phyloP scores from a whole-genome alignment of 805 yeast species.

The Maudiozyma serrabonitensis region DNA sequence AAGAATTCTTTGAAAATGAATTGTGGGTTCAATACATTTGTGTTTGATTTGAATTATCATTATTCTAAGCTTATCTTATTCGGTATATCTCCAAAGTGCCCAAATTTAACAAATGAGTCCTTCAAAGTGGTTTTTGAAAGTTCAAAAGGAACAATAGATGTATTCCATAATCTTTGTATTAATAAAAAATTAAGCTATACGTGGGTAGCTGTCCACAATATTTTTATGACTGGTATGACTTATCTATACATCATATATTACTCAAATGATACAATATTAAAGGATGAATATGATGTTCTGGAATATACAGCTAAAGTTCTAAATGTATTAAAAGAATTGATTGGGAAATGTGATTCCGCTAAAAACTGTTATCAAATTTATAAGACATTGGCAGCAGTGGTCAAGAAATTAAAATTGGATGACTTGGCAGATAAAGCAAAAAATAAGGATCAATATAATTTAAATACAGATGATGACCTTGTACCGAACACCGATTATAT shows the following conservation, averaged over 20 bases:
- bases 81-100: constrained; percentile 68
- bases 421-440: not conserved
- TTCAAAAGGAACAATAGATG: constrained; percentile 54
- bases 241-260: constrained; percentile 69
- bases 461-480: not conserved
- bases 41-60: constrained; percentile 65
- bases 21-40: constrained; percentile 62
- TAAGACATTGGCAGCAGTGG: constrained; percentile 62
- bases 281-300: constrained; percentile 42
- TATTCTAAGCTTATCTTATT: constrained; percentile 64
- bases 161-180: constrained; percentile 50
- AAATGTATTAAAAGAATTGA: constrained; percentile 48
- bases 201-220: constrained; percentile 87
- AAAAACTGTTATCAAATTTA: constrained; percentile 59
- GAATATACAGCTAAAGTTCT: constrained; percentile 40
- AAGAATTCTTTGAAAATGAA: constrained; percentile 50
- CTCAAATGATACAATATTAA: constrained; percentile 42
- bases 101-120: constrained; percentile 44
- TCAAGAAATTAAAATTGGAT: constrained; percentile 45
- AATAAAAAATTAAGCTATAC: constrained; percentile 65
- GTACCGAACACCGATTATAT: not conserved
- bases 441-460: not conserved
- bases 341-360: constrained; percentile 73
- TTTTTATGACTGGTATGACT: constrained; percentile 84
- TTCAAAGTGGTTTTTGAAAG: constrained; percentile 49